Evolutionary conservation across 1,284 basidiomycete genomes (phyloP).

Genomic region (Microbotryomycetes sp.): DNA sequence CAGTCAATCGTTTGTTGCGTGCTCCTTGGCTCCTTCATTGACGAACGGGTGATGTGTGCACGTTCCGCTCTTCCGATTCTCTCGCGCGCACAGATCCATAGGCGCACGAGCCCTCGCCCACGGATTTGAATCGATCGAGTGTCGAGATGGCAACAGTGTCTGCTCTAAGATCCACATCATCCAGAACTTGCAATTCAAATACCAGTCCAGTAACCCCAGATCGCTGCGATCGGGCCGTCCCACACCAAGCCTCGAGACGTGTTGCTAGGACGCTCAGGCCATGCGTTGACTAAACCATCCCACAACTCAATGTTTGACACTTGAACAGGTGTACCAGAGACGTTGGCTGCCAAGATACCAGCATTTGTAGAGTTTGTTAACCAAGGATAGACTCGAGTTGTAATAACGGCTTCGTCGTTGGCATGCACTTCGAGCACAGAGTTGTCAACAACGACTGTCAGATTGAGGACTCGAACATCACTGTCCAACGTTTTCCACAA

Average conservation of each 20-base stretch:
- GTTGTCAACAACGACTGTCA: constrained; percentile 39
- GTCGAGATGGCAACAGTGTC: too few relatives aligned
- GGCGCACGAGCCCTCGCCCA: too few relatives aligned
- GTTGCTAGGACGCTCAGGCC: constrained; percentile 4
- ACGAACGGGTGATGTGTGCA: neutral
- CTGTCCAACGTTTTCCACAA: constrained; percentile 30
- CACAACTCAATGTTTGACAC: constrained; percentile 9
- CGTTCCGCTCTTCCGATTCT: too few relatives aligned
- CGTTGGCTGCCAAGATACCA: neutral
- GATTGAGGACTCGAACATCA: constrained; percentile 18
- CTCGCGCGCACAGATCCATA: too few relatives aligned
- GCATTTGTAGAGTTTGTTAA: constrained; percentile 1
- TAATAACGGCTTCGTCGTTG: constrained; percentile 39
- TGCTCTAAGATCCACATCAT: neutral
- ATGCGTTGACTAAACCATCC: constrained; percentile 11
- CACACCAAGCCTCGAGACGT: constrained; percentile 1
- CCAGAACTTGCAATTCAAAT: neutral
- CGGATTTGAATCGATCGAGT: too few relatives aligned
- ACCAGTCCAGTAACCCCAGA: constrained; percentile 5
- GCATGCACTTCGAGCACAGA: constrained; percentile 40
- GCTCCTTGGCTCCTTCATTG: neutral
- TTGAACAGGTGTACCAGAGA: neutral
- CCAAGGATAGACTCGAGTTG: constrained; percentile 39
- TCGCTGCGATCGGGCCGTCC: constrained; percentile 1
- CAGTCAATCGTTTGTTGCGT: neutral